phyloP scores from a whole-genome alignment of 2,329 filamentous ascomycete genomes.

The Aspergillus texensis region DNA sequence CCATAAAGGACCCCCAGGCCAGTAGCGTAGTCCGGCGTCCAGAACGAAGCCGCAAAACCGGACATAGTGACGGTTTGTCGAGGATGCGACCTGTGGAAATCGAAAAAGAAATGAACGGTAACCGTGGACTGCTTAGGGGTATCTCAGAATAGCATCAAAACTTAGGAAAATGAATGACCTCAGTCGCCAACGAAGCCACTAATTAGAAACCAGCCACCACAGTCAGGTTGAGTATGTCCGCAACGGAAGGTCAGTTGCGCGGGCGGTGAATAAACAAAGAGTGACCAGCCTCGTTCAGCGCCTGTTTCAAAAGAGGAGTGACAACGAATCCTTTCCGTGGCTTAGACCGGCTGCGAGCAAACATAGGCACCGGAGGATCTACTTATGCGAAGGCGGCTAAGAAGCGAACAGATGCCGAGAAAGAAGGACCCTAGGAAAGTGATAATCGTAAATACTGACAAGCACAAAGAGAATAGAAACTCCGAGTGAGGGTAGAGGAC shows the following conservation, averaged over 20 bases:
- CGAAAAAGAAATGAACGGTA: not conserved
- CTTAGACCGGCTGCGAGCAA: conserved; percentile 15
- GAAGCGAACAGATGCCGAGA: not conserved
- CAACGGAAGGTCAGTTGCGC: not conserved
- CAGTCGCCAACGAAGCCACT: conserved; percentile 5
- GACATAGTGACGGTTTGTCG: conserved; percentile 62
- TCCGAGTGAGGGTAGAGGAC: conserved; percentile 1
- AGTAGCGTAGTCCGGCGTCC: conserved; percentile 96
- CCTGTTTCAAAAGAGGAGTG: conserved; percentile 10
- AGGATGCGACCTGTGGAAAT: conserved; percentile 9
- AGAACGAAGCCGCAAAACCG: conserved; percentile 93
- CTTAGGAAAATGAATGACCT: conserved; percentile 3
- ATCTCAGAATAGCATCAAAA: conserved; percentile 2
- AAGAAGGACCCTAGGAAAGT: conserved; percentile 4
- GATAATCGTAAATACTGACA: conserved; percentile 7
- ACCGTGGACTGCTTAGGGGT: not conserved
- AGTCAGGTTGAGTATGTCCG: not conserved
- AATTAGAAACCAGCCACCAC: conserved; percentile 3
- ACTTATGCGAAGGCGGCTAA: conserved; percentile 22
- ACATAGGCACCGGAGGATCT: conserved; percentile 15
- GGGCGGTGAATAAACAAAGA: conserved; percentile 11
- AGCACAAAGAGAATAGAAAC: not conserved
- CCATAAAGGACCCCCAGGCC: conserved; percentile 91
- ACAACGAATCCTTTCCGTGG: conserved; percentile 13
- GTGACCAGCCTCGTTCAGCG: conserved; percentile 15